Conservation (phyloP, 2,329 filamentous ascomycete genomes). For the Colletotrichum siamense region DNA sequence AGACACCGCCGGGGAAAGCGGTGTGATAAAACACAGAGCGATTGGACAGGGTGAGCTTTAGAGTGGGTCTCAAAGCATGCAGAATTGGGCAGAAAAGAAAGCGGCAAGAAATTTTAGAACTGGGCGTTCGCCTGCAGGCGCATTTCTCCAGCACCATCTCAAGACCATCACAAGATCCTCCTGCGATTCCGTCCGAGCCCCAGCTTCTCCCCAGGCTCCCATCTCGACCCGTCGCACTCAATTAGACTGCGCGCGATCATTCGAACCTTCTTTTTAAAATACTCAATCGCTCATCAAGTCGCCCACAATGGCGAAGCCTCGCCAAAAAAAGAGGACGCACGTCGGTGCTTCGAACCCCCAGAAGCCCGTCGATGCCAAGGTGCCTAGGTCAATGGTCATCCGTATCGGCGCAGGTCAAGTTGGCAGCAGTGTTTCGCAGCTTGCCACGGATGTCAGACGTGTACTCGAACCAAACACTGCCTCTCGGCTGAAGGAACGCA, state of each 20-base stretch:
- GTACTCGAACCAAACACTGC: constrained; percentile 98
- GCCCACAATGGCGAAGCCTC: constrained; percentile 74
- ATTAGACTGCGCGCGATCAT: neutral
- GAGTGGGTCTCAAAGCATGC: neutral
- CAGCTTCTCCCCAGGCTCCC: neutral
- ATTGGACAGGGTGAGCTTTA: neutral
- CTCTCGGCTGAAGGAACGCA: constrained; percentile 84
- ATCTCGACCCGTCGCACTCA: neutral
- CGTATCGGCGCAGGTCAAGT: constrained; percentile 94
- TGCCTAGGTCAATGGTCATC: constrained; percentile 98
- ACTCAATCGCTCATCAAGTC: constrained; percentile 2
- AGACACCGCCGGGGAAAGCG: neutral
- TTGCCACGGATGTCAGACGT: constrained; percentile 86
- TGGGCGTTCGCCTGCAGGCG: neutral
- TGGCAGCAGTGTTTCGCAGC: constrained; percentile 86
- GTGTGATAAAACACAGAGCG: neutral
- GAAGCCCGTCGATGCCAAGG: constrained; percentile 60
- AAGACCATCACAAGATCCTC: neutral
- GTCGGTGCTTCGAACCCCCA: constrained; percentile 67
- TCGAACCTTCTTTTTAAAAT: constrained; percentile 9
- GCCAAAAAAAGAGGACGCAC: constrained; percentile 91
- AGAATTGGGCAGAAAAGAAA: neutral
- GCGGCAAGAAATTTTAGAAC: neutral
- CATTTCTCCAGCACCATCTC: neutral
- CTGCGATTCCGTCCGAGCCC: neutral